phyloP scores from a whole-genome alignment of 495 filamentous ascomycete species.

The Hypomontagnella submonticulosa region DNA sequence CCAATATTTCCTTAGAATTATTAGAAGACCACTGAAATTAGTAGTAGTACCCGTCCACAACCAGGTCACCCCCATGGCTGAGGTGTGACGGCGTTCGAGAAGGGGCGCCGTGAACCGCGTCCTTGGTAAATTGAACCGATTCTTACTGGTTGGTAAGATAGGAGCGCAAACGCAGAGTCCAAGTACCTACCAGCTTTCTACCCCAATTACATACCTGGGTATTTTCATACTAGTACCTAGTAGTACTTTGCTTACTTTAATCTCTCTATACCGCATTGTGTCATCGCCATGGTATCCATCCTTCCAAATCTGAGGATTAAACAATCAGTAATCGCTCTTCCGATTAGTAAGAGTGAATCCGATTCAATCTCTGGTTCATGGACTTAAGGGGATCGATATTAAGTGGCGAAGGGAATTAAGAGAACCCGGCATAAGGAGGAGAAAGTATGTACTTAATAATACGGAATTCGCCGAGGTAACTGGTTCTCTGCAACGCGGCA shows the following conservation, averaged over 20 bases:
- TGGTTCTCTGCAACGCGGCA: conserved; percentile 1
- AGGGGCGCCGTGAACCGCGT: conserved; percentile 35
- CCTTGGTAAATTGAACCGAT: conserved; percentile 37
- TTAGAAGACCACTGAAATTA: conserved; percentile 2
- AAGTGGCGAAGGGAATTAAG: too few relatives aligned
- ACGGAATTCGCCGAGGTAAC: too few relatives aligned
- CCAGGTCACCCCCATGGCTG: conserved; percentile 25
- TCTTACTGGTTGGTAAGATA: conserved; percentile 25
- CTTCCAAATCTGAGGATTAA: too few relatives aligned
- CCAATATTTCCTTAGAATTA: neutral
- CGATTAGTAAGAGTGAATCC: too few relatives aligned
- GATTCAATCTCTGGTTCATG: too few relatives aligned
- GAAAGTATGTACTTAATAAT: too few relatives aligned
- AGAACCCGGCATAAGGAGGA: too few relatives aligned
- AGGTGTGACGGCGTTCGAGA: conserved; percentile 23
- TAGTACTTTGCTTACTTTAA: neutral
- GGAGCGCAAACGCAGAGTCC: conserved; percentile 27
- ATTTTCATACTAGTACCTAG: neutral
- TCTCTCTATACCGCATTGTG: too few relatives aligned
- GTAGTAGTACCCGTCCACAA: conserved; percentile 17
- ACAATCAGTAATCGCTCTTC: too few relatives aligned
- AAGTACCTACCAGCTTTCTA: conserved; percentile 4
- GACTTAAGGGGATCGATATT: too few relatives aligned
- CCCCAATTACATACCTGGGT: conserved; percentile 10
- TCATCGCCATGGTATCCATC: too few relatives aligned